These are phyloP conservation scores for Rauvolfia tetraphylla DNA, from an alignment of 257 asterid genomes.

Conservation along the genomic window DNA sequence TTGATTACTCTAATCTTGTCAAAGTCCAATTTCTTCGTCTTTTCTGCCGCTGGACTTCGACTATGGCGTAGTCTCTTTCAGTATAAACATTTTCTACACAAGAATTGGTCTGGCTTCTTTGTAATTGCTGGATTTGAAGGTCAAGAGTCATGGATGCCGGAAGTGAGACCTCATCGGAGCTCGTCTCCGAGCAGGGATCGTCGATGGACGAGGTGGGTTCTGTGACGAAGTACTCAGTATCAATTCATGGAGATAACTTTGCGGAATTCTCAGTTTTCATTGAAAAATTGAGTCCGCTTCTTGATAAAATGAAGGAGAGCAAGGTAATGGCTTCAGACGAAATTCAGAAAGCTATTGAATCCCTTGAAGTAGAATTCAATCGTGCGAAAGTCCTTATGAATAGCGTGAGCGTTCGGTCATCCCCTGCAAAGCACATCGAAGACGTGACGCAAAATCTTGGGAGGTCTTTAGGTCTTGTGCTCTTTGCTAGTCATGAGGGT, in stretches of 20 bases:
- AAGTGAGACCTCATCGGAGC: slow-evolving; percentile 19
- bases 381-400: slow-evolving; percentile 43
- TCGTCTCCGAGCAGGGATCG: slow-evolving; percentile 18
- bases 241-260: slow-evolving; percentile 46
- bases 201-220: slow-evolving; percentile 33
- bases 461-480: slow-evolving; percentile 75
- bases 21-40: not conserved
- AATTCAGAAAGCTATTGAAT: slow-evolving; percentile 54
- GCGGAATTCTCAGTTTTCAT: slow-evolving; percentile 54
- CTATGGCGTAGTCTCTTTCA: not conserved
- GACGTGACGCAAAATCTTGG: slow-evolving; percentile 57
- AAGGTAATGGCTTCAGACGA: slow-evolving; percentile 31
- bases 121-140: slow-evolving; percentile 3
- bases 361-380: slow-evolving; percentile 56
- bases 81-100: no score
- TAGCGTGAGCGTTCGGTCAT: slow-evolving; percentile 26
- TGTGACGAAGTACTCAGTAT: slow-evolving; percentile 38
- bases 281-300: slow-evolving; percentile 57
- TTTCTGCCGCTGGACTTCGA: not conserved
- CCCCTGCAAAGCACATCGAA: slow-evolving; percentile 59
- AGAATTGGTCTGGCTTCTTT: not conserved
- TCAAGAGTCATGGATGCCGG: slow-evolving; percentile 25
- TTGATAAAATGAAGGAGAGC: slow-evolving; percentile 47
- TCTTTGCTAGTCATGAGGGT: slow-evolving; percentile 64
- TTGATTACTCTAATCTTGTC: not conserved